phyloP scores from a whole-genome alignment of 75 land plant species.

The Selaginella tamariscina region DNA sequence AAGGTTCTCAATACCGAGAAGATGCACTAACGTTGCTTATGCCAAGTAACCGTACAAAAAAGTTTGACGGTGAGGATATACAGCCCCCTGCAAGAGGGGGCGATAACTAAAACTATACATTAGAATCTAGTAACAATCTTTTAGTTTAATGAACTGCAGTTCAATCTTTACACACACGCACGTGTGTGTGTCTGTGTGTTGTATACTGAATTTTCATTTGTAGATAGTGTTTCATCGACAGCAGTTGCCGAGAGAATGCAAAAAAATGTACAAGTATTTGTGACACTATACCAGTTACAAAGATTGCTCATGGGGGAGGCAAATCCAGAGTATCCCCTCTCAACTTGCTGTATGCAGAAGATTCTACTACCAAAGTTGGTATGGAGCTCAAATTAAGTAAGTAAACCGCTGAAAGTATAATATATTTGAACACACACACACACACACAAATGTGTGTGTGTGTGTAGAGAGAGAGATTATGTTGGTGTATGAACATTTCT shows the following conservation, averaged over 20 bases:
- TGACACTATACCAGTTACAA: constrained; percentile 61
- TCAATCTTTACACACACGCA: background rate
- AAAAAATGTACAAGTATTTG: constrained; percentile 47
- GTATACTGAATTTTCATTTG: background rate
- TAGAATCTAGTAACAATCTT: background rate
- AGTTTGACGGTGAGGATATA: background rate
- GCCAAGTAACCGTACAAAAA: background rate
- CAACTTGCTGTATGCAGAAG: constrained; percentile 23
- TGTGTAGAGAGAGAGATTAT: too few relatives aligned
- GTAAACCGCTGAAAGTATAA: too few relatives aligned
- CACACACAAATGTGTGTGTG: too few relatives aligned
- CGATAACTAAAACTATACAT: background rate
- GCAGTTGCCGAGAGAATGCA: constrained; percentile 63
- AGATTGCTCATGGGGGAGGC: constrained; percentile 34
- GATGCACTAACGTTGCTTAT: background rate
- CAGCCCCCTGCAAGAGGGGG: background rate
- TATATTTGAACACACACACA: too few relatives aligned
- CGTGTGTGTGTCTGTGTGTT: background rate
- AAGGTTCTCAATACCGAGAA: background rate
- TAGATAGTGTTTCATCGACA: constrained; percentile 47
- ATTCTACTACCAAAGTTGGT: constrained; percentile 46
- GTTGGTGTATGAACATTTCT: background rate
- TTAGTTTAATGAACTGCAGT: background rate
- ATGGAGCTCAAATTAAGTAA: constrained; percentile 66
- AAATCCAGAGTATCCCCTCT: constrained; percentile 41